A percentile compares a stretch with the other conserved stretches of the same genome.
These are phyloP conservation scores for Avena eriantha DNA, from an alignment of 176 grass and related monocot genomes.

Conservation along the genomic window DNA sequence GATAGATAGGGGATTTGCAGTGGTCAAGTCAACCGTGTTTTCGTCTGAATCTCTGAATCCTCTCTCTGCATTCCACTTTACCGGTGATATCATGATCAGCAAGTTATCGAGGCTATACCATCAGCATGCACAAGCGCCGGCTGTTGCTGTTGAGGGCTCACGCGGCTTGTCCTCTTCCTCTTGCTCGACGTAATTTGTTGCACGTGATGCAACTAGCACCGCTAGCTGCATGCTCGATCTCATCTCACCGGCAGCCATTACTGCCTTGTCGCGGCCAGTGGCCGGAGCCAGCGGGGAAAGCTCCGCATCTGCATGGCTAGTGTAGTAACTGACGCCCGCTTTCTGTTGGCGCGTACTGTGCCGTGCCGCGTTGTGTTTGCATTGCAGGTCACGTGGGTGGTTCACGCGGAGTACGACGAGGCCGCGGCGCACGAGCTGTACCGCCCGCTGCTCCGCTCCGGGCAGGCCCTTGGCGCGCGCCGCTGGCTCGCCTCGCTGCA, in stretches of 20 bases:
- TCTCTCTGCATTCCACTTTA: not conserved
- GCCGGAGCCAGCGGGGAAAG: conserved; percentile 21
- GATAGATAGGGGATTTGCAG: not conserved
- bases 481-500: conserved; percentile 71
- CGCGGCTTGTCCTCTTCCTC: conserved; percentile 12
- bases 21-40: conserved; percentile 18
- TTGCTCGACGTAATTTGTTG: not conserved
- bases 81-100: not conserved
- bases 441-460: conserved; percentile 67
- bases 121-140: not conserved
- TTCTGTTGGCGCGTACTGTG: not conserved
- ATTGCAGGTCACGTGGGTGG: conserved; percentile 71
- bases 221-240: not conserved
- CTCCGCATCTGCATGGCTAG: not conserved
- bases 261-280: conserved; percentile 54
- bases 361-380: no score
- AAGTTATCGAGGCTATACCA: not conserved
- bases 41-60: not conserved
- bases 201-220: not conserved
- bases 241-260: conserved; percentile 42
- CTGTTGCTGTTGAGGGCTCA: not conserved
- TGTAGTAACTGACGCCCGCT: not conserved
- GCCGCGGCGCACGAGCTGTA: conserved; percentile 64
- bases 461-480: conserved; percentile 68
- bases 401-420: conserved; percentile 72